phyloP scores from a whole-genome alignment of 495 filamentous ascomycete species.

The Trichoderma asperelloides region DNA sequence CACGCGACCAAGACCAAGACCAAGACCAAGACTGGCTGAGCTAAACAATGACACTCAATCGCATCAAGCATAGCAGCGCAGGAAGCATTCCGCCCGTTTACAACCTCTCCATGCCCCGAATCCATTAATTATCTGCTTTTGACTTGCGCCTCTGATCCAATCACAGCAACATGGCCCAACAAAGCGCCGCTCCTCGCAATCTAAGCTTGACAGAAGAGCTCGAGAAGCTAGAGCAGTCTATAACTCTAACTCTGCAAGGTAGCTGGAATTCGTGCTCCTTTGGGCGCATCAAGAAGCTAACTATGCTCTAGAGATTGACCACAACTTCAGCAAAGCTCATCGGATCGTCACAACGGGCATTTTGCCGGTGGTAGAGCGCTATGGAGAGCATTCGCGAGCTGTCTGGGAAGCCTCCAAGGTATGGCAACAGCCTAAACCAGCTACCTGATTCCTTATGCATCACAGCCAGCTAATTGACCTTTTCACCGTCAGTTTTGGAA shows the following conservation, averaged over 20 bases:
- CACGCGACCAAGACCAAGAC: neutral
- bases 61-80: neutral
- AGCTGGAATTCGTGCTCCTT: slow-evolving; percentile 12
- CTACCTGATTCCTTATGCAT: slow-evolving; percentile 2
- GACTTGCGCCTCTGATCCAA: neutral
- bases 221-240: slow-evolving; percentile 92
- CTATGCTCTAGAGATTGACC: slow-evolving; percentile 71
- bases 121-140: neutral
- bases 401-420: slow-evolving; percentile 98
- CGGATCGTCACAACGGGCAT: slow-evolving; percentile 93
- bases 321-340: slow-evolving; percentile 95
- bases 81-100: neutral
- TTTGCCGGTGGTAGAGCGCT: slow-evolving; percentile 89
- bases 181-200: slow-evolving; percentile 46
- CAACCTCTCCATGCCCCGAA: neutral
- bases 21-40: too few species aligned
- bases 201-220: slow-evolving; percentile 88
- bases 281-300: slow-evolving; percentile 13
- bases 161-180: slow-evolving; percentile 32
- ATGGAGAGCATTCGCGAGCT: slow-evolving; percentile 83
- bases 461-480: neutral
- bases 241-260: slow-evolving; percentile 94
- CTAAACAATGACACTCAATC: neutral
- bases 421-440: slow-evolving; percentile 12
- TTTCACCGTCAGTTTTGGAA: slow-evolving; percentile 77